Conservation (phyloP, 2,329 filamentous ascomycete genomes). For the Fusarium marasasianum region DNA sequence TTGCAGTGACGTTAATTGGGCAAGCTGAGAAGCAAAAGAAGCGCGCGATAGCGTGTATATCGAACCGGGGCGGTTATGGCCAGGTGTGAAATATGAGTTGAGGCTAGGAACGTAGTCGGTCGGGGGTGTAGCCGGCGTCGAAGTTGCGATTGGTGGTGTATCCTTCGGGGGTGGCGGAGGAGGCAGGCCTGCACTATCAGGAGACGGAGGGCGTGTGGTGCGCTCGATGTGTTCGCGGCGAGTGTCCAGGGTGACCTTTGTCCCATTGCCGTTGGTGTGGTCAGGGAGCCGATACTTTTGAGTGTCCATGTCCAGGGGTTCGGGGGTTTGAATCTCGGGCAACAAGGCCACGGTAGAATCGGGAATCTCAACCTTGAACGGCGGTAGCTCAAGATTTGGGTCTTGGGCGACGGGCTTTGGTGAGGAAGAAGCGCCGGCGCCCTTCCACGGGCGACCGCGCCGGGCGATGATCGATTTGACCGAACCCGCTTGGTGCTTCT, state of each 20-base stretch:
- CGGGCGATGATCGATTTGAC: slow-evolving; percentile 63
- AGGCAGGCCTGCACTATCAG: slow-evolving; percentile 50
- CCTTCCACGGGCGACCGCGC: slow-evolving; percentile 78
- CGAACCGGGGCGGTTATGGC: slow-evolving; percentile 77
- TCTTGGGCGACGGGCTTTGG: slow-evolving; percentile 40
- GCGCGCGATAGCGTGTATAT: slow-evolving; percentile 93
- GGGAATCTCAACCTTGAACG: slow-evolving; percentile 44
- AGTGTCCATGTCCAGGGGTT: slow-evolving; percentile 72
- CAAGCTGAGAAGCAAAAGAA: slow-evolving; percentile 92
- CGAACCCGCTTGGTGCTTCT: slow-evolving; percentile 69
- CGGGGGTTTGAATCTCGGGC: slow-evolving; percentile 61
- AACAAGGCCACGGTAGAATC: slow-evolving; percentile 48
- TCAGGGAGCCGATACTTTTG: slow-evolving; percentile 80
- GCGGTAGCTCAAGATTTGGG: slow-evolving; percentile 34
- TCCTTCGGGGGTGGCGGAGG: slow-evolving; percentile 53
- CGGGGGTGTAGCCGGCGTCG: slow-evolving; percentile 44
- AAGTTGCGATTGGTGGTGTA: slow-evolving; percentile 48
- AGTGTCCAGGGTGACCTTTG: slow-evolving; percentile 68
- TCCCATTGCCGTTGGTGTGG: slow-evolving; percentile 73
- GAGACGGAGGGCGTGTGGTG: slow-evolving; percentile 52
- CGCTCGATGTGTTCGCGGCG: slow-evolving; percentile 67
- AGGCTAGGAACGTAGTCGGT: slow-evolving; percentile 61
- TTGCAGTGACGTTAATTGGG: slow-evolving; percentile 89
- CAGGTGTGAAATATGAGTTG: slow-evolving; percentile 73
- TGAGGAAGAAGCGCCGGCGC: slow-evolving; percentile 57